Evolutionary conservation across 129 eudicot genomes (phyloP).

Genomic region (Kitagawia praeruptora): DNA sequence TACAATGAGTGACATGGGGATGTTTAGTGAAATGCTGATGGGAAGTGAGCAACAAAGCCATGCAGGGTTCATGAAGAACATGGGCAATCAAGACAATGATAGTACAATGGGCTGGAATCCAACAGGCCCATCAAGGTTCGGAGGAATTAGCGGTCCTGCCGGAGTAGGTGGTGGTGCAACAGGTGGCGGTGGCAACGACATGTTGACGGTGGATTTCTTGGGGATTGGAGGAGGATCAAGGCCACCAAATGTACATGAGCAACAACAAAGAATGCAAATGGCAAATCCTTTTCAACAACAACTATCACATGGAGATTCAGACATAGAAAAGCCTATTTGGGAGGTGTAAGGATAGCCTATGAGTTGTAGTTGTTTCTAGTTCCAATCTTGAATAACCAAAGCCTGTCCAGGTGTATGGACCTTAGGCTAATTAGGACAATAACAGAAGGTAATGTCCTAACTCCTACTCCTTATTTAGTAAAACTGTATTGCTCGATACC

Average conservation of each 20-base stretch:
- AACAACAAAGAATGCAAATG: slow-evolving; percentile 44
- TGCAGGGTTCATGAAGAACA: slow-evolving; percentile 21
- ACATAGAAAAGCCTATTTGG: slow-evolving; percentile 31
- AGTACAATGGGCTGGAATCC: slow-evolving; percentile 12
- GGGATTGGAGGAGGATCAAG: slow-evolving; percentile 67
- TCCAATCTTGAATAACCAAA: neutral
- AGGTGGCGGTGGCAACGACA: slow-evolving; percentile 24
- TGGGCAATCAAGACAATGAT: slow-evolving; percentile 18
- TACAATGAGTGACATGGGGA: slow-evolving; percentile 36
- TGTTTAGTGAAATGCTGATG: slow-evolving; percentile 47
- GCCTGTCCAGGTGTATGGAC: neutral
- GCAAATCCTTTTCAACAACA: slow-evolving; percentile 45
- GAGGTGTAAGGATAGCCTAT: slow-evolving; percentile 3
- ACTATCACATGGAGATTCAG: slow-evolving; percentile 18
- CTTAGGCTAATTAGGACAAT: neutral
- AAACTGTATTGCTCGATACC: neutral
- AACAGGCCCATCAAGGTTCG: slow-evolving; percentile 24
- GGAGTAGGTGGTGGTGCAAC: neutral
- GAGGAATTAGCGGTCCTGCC: slow-evolving; percentile 8
- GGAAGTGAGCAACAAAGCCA: slow-evolving; percentile 23
- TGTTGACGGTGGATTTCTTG: slow-evolving; percentile 59
- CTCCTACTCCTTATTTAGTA: neutral
- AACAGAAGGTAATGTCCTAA: neutral
- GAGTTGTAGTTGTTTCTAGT: neutral
- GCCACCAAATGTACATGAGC: slow-evolving; percentile 30